A percentile compares a stretch with the other conserved stretches of the same genome.
These are phyloP conservation scores for Casuarina glauca DNA, from an alignment of 306 rosid genomes.

Conservation along the genomic window DNA sequence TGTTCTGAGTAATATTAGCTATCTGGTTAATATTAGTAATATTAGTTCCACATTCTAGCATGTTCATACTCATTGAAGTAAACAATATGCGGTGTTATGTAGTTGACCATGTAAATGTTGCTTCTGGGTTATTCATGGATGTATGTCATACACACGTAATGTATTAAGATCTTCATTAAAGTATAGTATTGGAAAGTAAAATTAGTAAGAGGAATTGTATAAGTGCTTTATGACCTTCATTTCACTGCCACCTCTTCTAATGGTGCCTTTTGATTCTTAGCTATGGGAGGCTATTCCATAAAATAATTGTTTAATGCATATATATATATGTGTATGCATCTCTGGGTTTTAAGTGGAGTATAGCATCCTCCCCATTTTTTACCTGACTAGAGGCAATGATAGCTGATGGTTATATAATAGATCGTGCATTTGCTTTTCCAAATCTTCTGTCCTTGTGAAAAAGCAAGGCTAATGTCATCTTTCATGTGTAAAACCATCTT, in stretches of 20 bases:
- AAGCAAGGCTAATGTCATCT: too few species aligned
- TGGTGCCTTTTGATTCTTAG: background rate
- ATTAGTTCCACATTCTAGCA: background rate
- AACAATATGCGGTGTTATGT: background rate
- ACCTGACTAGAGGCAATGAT: too few species aligned
- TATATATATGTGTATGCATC: too few species aligned
- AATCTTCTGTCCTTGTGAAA: too few species aligned
- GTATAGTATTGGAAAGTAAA: background rate
- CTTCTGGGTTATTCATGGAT: background rate
- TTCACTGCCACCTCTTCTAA: background rate
- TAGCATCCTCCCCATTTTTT: too few species aligned
- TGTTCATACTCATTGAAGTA: background rate
- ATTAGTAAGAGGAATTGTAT: background rate
- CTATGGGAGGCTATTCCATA: background rate
- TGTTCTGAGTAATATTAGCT: background rate
- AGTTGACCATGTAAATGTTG: background rate
- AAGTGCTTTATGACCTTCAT: background rate
- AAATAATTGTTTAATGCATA: too few species aligned
- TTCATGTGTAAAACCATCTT: too few species aligned
- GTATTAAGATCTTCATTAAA: background rate
- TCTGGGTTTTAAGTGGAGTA: too few species aligned
- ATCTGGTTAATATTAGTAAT: background rate
- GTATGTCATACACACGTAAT: background rate
- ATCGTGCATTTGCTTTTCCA: too few species aligned
- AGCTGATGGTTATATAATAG: too few species aligned